Conservation (phyloP, 805 yeast species). For the Suhomyces sp. region DNA sequence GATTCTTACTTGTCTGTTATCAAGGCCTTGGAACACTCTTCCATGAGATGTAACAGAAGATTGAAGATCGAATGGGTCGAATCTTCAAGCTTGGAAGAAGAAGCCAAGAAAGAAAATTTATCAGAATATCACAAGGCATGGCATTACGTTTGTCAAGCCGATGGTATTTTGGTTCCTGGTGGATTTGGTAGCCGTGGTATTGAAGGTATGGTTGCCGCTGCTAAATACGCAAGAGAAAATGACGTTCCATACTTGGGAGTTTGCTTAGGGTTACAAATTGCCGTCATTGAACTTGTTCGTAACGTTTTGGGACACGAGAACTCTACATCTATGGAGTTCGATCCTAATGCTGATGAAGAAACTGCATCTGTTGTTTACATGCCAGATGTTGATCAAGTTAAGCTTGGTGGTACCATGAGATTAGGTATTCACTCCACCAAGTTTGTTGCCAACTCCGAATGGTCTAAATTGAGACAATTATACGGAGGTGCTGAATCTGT, state of each 20-base stretch:
- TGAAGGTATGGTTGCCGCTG: constrained; percentile 97
- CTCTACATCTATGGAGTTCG: constrained; percentile 83
- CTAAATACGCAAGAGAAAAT: constrained; percentile 97
- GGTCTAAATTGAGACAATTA: constrained; percentile 70
- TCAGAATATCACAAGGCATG: constrained; percentile 90
- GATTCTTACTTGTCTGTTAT: constrained; percentile 94
- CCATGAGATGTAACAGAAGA: constrained; percentile 83
- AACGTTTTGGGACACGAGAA: constrained; percentile 65
- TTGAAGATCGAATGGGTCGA: constrained; percentile 95
- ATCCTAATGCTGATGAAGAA: constrained; percentile 56
- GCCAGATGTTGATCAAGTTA: constrained; percentile 97
- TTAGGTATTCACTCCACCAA: constrained; percentile 89
- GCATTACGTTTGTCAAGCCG: constrained; percentile 90
- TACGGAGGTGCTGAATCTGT: constrained; percentile 72
- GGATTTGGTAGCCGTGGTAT: constrained; percentile 97
- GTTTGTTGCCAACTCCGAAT: constrained; percentile 66
- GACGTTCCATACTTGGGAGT: constrained; percentile 93
- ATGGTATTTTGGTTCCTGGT: constrained; percentile 97
- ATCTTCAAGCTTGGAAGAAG: constrained; percentile 83
- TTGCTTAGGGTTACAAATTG: constrained; percentile 95
- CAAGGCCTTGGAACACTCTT: constrained; percentile 91
- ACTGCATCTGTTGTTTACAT: constrained; percentile 85
- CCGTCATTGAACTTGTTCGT: constrained; percentile 91
- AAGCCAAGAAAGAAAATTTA: constrained; percentile 60
- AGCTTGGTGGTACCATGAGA: constrained; percentile 99